phyloP scores from a whole-genome alignment of 345 rosid species.

The Mallotus nudiflorus region DNA sequence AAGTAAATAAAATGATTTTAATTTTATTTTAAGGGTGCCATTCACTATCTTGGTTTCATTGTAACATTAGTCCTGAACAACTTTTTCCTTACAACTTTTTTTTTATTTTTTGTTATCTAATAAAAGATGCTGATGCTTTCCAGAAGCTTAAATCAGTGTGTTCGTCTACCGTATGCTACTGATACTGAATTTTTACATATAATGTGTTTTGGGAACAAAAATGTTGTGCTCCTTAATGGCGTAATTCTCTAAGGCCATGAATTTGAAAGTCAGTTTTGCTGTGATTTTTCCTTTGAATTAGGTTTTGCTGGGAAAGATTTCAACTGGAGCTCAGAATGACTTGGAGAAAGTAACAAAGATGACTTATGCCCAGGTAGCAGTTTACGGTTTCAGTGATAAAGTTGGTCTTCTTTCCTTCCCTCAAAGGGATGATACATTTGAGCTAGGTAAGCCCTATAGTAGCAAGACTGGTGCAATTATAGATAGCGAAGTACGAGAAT shows the following conservation, averaged over 20 bases:
- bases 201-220: no score
- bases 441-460: constrained; percentile 87
- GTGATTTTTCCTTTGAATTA: constrained; percentile 7
- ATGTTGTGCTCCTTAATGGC: background rate
- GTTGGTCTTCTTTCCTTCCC: constrained; percentile 97
- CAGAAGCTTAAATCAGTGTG: background rate
- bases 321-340: constrained; percentile 96
- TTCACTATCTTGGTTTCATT: no score
- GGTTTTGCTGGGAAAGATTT: constrained; percentile 86
- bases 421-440: constrained; percentile 65
- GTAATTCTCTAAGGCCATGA: background rate
- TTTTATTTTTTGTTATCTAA: background rate
- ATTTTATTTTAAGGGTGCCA: no score
- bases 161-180: background rate
- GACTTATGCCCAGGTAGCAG: constrained; percentile 97
- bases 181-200: background rate
- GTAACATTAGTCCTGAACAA: no score
- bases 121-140: background rate
- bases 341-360: constrained; percentile 92
- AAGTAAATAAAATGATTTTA: no score
- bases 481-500: constrained; percentile 80
- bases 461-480: constrained; percentile 84
- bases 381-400: constrained; percentile 93
- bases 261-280: background rate
- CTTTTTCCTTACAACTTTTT: background rate